Evolutionary conservation across 1,139 yeast genomes (phyloP).

Genomic region (Candida sp.): DNA sequence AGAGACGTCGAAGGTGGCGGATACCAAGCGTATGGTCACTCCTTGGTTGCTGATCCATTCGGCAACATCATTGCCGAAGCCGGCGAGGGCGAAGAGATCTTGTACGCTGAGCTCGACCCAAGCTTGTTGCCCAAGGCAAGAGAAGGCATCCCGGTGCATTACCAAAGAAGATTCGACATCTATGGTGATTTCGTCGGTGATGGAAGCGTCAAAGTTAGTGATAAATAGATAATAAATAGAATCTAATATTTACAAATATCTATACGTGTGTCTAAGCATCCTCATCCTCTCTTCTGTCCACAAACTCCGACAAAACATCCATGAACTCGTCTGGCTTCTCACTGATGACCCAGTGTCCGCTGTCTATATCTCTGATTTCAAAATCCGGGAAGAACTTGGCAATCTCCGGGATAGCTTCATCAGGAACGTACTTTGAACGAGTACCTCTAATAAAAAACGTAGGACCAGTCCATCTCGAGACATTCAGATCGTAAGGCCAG

Average conservation of each 20-base stretch:
- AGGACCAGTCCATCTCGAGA: constrained; percentile 70
- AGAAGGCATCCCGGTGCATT: constrained; percentile 74
- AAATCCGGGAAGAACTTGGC: constrained; percentile 84
- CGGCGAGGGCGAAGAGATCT: constrained; percentile 81
- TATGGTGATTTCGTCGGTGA: constrained; percentile 68
- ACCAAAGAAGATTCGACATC: constrained; percentile 81
- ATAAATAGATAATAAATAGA: constrained; percentile 16
- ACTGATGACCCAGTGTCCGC: constrained; percentile 93
- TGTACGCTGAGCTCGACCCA: constrained; percentile 80
- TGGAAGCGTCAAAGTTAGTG: constrained; percentile 44
- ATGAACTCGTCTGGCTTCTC: constrained; percentile 79
- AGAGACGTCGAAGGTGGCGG: constrained; percentile 67
- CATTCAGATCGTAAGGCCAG: constrained; percentile 73
- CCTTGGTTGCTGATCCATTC: constrained; percentile 83
- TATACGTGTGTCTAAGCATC: constrained; percentile 3
- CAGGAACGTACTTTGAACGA: constrained; percentile 80
- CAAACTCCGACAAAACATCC: constrained; percentile 57
- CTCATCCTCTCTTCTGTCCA: constrained; percentile 58
- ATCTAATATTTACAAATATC: constrained; percentile 2
- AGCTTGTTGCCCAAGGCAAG: constrained; percentile 64
- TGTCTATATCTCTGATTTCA: constrained; percentile 71
- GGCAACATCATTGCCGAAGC: constrained; percentile 85
- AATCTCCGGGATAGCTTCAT: constrained; percentile 76
- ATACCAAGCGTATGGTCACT: constrained; percentile 94
- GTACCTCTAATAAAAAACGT: constrained; percentile 82